phyloP scores from a whole-genome alignment of 495 filamentous ascomycete genomes.

The Penicillium steckii region DNA sequence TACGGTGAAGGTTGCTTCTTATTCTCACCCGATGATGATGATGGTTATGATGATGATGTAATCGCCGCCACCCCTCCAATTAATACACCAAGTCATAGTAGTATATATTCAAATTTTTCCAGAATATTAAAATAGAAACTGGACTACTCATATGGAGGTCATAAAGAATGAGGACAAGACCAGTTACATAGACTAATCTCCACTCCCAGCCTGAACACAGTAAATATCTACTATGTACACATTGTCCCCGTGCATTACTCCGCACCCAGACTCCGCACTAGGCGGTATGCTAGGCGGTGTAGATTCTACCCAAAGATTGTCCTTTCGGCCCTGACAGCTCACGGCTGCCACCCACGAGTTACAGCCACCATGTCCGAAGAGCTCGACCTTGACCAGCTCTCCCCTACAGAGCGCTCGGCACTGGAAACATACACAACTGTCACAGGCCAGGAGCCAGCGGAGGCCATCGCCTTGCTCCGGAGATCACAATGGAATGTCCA shows the following conservation, averaged over 20 bases:
- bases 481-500: slow-evolving; percentile 96
- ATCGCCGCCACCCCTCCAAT: neutral
- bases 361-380: slow-evolving; percentile 42
- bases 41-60: too few species aligned
- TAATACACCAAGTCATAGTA: neutral
- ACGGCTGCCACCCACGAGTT: slow-evolving; percentile 14
- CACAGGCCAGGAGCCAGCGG: slow-evolving; percentile 74
- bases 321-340: slow-evolving; percentile 17
- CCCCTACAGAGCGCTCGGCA: slow-evolving; percentile 70
- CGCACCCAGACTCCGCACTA: neutral
- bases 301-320: slow-evolving; percentile 2
- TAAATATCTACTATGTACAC: too few species aligned
- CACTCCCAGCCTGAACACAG: neutral
- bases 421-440: slow-evolving; percentile 87
- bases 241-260: too few species aligned
- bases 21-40: too few species aligned
- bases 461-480: slow-evolving; percentile 77
- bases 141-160: too few species aligned
- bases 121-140: too few species aligned
- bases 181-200: neutral
- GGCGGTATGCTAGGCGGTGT: slow-evolving; percentile 15
- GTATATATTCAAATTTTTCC: too few species aligned
- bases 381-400: slow-evolving; percentile 67
- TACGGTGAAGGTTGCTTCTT: too few species aligned
- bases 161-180: neutral